Base-by-base conservation (phyloP, 768 basidiomycete genomes). In the Serendipita vermifera region DNA sequence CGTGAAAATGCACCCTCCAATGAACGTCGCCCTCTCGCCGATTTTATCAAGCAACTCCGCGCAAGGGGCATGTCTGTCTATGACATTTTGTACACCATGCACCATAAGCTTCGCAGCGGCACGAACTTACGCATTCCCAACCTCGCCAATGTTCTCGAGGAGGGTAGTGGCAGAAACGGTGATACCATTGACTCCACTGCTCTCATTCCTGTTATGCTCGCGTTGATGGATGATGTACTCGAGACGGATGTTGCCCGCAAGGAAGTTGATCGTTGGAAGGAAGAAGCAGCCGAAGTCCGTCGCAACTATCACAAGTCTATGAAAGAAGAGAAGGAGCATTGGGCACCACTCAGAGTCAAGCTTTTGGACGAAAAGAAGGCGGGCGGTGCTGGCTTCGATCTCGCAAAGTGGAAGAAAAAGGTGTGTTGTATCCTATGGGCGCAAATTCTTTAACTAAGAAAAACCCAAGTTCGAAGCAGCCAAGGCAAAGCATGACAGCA, bases 321-420 rank as follows among this genome's bases (percentile, higher is more conserved):
- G 5, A 51, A 51, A n/a, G 46, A 22, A 7, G 46, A 51, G 17
- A 51, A 31, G 46, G 46, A 51, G 32, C 17, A 31, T 15, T 51
- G 46, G 46, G 7, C 15, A n/a, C 15, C 22, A 5, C 9, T 51
- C 5, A 22, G 46, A 2, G 17, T 7, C 5, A 15, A 22, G 7
- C 20, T 51, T 15, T 27, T 51, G 46, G 46, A 51, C 9, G 46
- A 51, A 31, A 51, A 51, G 27, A 51, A 51, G 46, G 29, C 7
- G n/a, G 46, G 46, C 5, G 46, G 46, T 31, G 15, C 17, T 7
- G 20, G 22, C 11, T 51, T 22, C 32, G 46, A 51, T 26, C 22
- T 15, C 7, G 46, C 20, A 29, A 51, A 51, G 46, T 51, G 46
- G 46, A 51, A 51, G 46, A 22, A 51, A 27, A 51, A 51, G 46